Base-by-base conservation (phyloP, 1,284 basidiomycete genomes). In the Ceratobasidium sp. region DNA sequence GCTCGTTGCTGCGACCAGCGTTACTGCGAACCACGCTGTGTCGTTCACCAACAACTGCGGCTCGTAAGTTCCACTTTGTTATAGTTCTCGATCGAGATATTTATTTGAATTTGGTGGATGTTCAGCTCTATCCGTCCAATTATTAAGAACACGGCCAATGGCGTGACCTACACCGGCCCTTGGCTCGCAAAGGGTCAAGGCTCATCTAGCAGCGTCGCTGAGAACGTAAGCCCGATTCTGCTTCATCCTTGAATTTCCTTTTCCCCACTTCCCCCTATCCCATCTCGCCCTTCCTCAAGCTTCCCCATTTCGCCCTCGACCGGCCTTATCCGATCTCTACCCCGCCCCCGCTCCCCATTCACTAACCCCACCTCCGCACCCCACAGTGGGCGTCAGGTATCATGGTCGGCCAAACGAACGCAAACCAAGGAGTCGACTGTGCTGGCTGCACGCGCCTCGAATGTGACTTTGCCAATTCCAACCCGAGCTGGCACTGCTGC, bases 131-230 rank as follows among this genome's bases (percentile, higher is more conserved):
- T 66, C 22, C 64, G 64, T 17, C 64, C 64, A n/a, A 66, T 66
- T 22, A 66, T 66, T 50, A 66, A 66, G 47, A 66, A 66, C 64
- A 66, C 64, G 7, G 64, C 64, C 24, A 54, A 69, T 41, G 66
- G 53, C 24, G 54, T 69, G 22, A 57, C 66, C n/a, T 69, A 57
- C 36, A 71, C 67, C 22, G 51, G 51, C 50, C 53, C 67, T 27
- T 71, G 44, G 56, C 44, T 71, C 14, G 54, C 24, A 0, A 31
- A 47, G n/a, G 67, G 67, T 7, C 44, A 60, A 50, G 22, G 54
- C 9, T n/a, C 67, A n/a, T 71, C 67, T 22, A 71, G 45, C 56
- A 71, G 67, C 45, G 56, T 71, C 47, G 17, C 67, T 48, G 56
- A 71, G 50, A 71, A 71, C 56, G 56, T 60, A 36, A 50, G 53